These are phyloP conservation scores for Endoconidiophora polonica DNA, from an alignment of 2,329 filamentous ascomycete genomes.

Conservation along the genomic window DNA sequence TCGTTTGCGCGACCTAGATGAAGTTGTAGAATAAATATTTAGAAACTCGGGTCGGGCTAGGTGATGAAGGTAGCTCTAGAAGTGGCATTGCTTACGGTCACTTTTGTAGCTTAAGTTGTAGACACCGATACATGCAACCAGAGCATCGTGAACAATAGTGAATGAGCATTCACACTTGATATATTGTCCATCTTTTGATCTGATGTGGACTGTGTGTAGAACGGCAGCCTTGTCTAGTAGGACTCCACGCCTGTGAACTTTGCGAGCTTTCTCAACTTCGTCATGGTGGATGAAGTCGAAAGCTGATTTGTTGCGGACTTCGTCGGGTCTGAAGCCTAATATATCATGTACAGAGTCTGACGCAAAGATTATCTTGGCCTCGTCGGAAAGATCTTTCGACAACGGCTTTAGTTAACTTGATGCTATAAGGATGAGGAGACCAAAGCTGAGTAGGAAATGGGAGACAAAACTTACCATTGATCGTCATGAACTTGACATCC, in stretches of 20 bases:
- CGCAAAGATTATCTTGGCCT: slow-evolving; percentile 67
- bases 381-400: slow-evolving; percentile 47
- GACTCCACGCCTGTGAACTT: slow-evolving; percentile 56
- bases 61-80: neutral
- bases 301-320: slow-evolving; percentile 58
- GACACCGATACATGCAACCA: slow-evolving; percentile 70
- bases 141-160: slow-evolving; percentile 72
- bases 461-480: slow-evolving; percentile 49
- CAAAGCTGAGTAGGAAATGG: neutral
- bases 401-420: slow-evolving; percentile 9
- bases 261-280: slow-evolving; percentile 58
- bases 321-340: slow-evolving; percentile 59
- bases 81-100: slow-evolving; percentile 43
- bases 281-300: slow-evolving; percentile 80
- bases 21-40: neutral
- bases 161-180: slow-evolving; percentile 78
- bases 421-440: neutral
- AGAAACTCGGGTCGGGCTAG: neutral
- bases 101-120: slow-evolving; percentile 54
- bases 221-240: slow-evolving; percentile 72
- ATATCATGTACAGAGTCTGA: slow-evolving; percentile 75
- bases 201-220: slow-evolving; percentile 30
- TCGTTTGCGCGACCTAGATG: slow-evolving; percentile 54
- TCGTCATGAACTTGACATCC: slow-evolving; percentile 84
- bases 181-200: slow-evolving; percentile 28